phyloP scores from a whole-genome alignment of 257 asterid genomes.

The Primulina eburnea region DNA sequence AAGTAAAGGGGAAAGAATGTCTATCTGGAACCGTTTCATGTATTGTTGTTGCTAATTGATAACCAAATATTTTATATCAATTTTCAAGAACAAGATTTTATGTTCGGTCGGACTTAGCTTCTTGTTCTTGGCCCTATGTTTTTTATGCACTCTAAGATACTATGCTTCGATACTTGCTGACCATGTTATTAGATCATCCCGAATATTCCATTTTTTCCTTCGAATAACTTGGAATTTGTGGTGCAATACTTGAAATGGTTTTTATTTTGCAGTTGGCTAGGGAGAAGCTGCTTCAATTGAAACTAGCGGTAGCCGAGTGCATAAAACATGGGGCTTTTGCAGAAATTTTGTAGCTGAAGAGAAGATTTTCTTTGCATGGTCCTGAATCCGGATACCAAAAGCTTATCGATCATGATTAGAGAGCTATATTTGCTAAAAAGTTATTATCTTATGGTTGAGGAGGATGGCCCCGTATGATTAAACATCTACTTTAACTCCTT shows the following conservation, averaged over 20 bases:
- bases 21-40: not conserved
- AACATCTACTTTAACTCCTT: too few species aligned
- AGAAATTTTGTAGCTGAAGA: not conserved
- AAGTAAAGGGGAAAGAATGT: not conserved
- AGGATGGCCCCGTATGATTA: not conserved
- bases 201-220: not conserved
- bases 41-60: not conserved
- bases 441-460: not conserved
- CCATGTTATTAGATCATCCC: slow-evolving; percentile 17
- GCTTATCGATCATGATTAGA: not conserved
- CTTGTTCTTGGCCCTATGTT: slow-evolving; percentile 2
- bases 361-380: not conserved
- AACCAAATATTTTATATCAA: not conserved
- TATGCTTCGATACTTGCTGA: not conserved
- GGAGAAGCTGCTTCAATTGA: slow-evolving; percentile 74
- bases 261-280: slow-evolving; percentile 60
- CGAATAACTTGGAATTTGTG: slow-evolving; percentile 5
- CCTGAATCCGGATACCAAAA: not conserved
- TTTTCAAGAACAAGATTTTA: not conserved
- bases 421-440: not conserved
- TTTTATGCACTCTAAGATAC: too few species aligned
- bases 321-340: slow-evolving; percentile 40
- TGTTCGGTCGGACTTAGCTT: not conserved
- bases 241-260: slow-evolving; percentile 1
- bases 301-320: slow-evolving; percentile 56